Evolutionary conservation across 192 early-diverging fungal species (phyloP), one percentile per base, ranked within the genome.

Genomic region (Paraglomus brasilianum): DNA sequence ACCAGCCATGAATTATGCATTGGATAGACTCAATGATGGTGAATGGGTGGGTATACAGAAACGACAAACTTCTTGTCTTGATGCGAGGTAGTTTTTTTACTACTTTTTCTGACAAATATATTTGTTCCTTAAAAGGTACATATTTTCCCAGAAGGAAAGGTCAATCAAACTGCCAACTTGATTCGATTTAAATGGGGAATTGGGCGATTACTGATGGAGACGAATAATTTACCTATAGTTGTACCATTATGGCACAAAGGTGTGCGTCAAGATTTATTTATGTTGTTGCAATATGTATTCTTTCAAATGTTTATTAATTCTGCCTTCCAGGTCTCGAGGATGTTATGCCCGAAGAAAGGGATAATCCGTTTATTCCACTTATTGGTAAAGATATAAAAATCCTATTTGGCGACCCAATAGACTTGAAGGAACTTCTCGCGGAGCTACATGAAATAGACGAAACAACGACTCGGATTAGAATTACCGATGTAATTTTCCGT

Each of bases 121-220:
- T 72, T 72, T 66, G 3, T 3, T 30, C 1, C 30, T 30, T 30
- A 30, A 30, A 40, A 68, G 66, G 66, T 96, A 43, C 94, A 96
- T 56, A 80, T 96, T n/a, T 96, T 93, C 66, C 90, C 94, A 5
- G 94, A 96, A 70, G 91, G 83, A 40, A 85, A 80, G 64, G 81
- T 92, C 48, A 86, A 90, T 74, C 88, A 90, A 69, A 75, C 78
- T 9, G 65, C 74, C 5, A 69, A 76, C 5, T 55, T 91, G 60
- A 74, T 86, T 47, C 83, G 81, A 41, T 92, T 94, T 71, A 86
- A 88, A 72, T 96, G 95, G 95, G 95, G 95, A 10, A 82, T 96
- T 9, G 91, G 88, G 13, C 81, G 95, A 38, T 76, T 96, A 70
- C 75, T 94, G 22, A 91, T 93, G 91, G 94, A 96, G 68, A 79